These are phyloP conservation scores for Alternaria sp. DNA, from an alignment of 2,329 filamentous ascomycete species.

Conservation along the genomic window DNA sequence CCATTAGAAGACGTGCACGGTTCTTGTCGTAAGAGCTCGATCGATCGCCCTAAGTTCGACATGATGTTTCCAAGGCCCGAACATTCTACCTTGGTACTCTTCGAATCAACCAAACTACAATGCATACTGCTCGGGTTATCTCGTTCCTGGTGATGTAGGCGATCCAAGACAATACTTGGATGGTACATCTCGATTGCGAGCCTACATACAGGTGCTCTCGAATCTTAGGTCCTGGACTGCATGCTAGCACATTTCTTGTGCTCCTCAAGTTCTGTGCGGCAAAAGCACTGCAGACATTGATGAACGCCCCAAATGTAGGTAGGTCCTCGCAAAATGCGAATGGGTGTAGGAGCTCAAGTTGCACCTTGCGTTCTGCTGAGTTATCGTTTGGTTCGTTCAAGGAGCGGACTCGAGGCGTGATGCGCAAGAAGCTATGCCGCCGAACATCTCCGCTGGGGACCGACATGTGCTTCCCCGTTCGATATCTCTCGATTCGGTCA, in stretches of 20 bases:
- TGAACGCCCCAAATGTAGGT: neutral
- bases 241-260: constrained; percentile 1
- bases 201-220: neutral
- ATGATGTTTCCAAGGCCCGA: neutral
- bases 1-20: neutral
- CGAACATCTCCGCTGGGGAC: neutral
- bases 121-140: neutral
- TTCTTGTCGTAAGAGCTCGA: neutral
- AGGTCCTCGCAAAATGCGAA: neutral
- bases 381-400: neutral
- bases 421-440: neutral
- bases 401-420: neutral
- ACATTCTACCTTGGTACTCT: neutral
- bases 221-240: neutral
- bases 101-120: neutral
- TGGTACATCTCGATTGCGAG: neutral
- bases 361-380: neutral
- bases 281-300: neutral
- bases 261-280: neutral
- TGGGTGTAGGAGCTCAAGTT: neutral
- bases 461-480: neutral
- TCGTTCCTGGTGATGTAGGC: neutral
- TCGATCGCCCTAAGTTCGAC: neutral
- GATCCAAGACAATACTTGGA: neutral
- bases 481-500: neutral